Evolutionary conservation across 495 filamentous ascomycete species (phyloP).

Genomic region (Penicillium nucicola): DNA sequence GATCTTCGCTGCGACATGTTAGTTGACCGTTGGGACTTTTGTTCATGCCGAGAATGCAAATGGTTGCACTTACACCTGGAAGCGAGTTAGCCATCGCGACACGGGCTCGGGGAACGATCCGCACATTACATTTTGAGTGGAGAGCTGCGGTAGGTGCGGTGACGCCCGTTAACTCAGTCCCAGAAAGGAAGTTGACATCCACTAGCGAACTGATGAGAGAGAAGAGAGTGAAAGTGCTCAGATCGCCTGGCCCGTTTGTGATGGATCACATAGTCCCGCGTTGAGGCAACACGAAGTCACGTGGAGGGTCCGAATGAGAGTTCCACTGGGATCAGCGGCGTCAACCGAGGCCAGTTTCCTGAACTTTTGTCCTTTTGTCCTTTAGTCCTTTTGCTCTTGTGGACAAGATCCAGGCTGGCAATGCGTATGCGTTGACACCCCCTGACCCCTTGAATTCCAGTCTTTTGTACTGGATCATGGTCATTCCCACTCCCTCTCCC

Average conservation of each 20-base stretch:
- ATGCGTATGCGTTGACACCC: not conserved
- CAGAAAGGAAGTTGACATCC: not conserved
- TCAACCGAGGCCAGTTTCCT: slow-evolving; percentile 4
- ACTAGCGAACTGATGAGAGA: not conserved
- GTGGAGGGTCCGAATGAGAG: slow-evolving; percentile 14
- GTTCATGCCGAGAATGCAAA: not conserved
- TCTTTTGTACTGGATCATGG: not conserved
- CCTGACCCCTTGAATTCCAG: not conserved
- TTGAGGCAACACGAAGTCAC: slow-evolving; percentile 32
- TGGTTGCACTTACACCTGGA: slow-evolving; percentile 29
- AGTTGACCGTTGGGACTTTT: slow-evolving; percentile 9
- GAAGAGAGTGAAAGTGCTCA: not conserved
- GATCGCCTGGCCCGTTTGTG: slow-evolving; percentile 14
- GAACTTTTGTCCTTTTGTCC: not conserved
- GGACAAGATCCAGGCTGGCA: not conserved
- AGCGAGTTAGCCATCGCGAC: slow-evolving; percentile 17
- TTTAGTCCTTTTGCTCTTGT: not conserved
- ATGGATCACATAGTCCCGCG: slow-evolving; percentile 23
- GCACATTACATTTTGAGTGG: slow-evolving; percentile 21
- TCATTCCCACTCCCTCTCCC: not conserved
- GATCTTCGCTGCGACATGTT: slow-evolving; percentile 56
- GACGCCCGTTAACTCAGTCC: not conserved
- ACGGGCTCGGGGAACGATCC: slow-evolving; percentile 1
- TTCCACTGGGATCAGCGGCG: slow-evolving; percentile 19
- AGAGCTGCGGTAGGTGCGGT: not conserved